Percentiles rank a stretch among this genome's conserved stretches.
These are phyloP conservation scores for Sequoiadendron giganteum DNA, from an alignment of 75 land plant genomes.

Conservation along the genomic window DNA sequence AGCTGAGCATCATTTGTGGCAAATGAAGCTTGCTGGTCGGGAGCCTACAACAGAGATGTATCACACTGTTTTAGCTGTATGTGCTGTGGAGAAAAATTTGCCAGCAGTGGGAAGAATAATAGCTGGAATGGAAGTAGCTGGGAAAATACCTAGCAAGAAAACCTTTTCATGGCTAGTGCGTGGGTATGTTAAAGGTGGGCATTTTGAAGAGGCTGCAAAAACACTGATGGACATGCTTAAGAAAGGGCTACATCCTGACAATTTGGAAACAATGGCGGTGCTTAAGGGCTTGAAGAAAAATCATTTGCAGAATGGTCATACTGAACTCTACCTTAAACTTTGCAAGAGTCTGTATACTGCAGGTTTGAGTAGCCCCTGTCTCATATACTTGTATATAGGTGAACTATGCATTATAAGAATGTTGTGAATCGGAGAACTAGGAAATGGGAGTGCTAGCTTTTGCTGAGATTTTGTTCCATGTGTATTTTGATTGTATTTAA, in stretches of 20 bases:
- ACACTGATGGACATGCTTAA: slow-evolving; percentile 66
- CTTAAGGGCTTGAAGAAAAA: slow-evolving; percentile 61
- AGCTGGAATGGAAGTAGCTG: slow-evolving; percentile 46
- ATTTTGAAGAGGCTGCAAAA: slow-evolving; percentile 63
- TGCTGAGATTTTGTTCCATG: neutral
- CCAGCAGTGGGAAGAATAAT: slow-evolving; percentile 63
- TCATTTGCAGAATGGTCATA: slow-evolving; percentile 31
- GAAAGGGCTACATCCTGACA: slow-evolving; percentile 64
- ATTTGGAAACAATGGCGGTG: slow-evolving; percentile 62
- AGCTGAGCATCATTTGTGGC: slow-evolving; percentile 82
- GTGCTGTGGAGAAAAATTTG: slow-evolving; percentile 74
- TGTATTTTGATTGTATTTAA: neutral
- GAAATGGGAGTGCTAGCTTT: neutral
- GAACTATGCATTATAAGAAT: slow-evolving; percentile 75
- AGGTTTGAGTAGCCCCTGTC: slow-evolving; percentile 67
- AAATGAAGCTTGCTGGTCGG: slow-evolving; percentile 71
- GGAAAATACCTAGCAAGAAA: slow-evolving; percentile 48
- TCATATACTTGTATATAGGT: slow-evolving; percentile 69
- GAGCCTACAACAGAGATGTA: slow-evolving; percentile 58
- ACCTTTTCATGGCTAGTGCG: slow-evolving; percentile 76
- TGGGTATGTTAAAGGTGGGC: slow-evolving; percentile 83
- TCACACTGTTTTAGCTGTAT: slow-evolving; percentile 80
- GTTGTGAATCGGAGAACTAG: slow-evolving; percentile 38
- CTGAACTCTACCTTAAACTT: slow-evolving; percentile 58
- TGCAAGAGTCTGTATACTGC: slow-evolving; percentile 69